A percentile compares a stretch with the other conserved stretches of the same genome.
These are phyloP conservation scores for Kluyveromyces wickerhamii DNA, from an alignment of 805 yeast genomes.

Conservation along the genomic window DNA sequence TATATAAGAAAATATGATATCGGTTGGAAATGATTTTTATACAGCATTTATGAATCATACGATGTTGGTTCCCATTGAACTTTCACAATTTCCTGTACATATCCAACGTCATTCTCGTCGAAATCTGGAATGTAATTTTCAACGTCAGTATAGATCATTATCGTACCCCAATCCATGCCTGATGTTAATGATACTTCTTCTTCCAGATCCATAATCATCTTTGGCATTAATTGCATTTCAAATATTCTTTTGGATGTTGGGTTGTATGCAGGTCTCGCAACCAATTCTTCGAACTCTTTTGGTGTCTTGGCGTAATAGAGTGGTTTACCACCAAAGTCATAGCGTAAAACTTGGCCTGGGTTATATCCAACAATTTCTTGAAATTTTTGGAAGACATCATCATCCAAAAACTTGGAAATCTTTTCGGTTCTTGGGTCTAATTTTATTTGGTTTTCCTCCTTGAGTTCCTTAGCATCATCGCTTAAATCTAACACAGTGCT, in stretches of 20 bases:
- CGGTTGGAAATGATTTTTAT: too few species aligned
- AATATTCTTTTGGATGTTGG: constrained; percentile 56
- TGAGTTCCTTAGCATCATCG: constrained; percentile 26
- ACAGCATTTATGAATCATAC: too few species aligned
- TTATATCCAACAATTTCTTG: constrained; percentile 69
- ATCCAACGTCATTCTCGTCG: constrained; percentile 65
- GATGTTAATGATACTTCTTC: constrained; percentile 39
- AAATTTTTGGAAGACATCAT: constrained; percentile 72
- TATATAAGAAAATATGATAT: too few species aligned
- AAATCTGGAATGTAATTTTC: constrained; percentile 53
- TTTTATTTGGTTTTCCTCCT: constrained; percentile 22
- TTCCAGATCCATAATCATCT: constrained; percentile 78
- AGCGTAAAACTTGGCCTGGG: constrained; percentile 80
- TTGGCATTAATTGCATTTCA: constrained; percentile 93
- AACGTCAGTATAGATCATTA: constrained; percentile 68
- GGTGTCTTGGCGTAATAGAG: constrained; percentile 52
- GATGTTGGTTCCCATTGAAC: constrained; percentile 69
- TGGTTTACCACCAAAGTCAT: constrained; percentile 74
- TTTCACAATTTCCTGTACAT: constrained; percentile 71
- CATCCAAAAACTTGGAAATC: constrained; percentile 54
- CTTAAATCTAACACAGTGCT: constrained; percentile 40
- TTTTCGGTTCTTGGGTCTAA: constrained; percentile 39
- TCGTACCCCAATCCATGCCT: constrained; percentile 98
- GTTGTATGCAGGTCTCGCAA: constrained; percentile 56
- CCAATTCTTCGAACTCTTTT: constrained; percentile 28